Evolutionary conservation across 2,329 filamentous ascomycete genomes (phyloP).

Genomic region (Didymella keratinophila): DNA sequence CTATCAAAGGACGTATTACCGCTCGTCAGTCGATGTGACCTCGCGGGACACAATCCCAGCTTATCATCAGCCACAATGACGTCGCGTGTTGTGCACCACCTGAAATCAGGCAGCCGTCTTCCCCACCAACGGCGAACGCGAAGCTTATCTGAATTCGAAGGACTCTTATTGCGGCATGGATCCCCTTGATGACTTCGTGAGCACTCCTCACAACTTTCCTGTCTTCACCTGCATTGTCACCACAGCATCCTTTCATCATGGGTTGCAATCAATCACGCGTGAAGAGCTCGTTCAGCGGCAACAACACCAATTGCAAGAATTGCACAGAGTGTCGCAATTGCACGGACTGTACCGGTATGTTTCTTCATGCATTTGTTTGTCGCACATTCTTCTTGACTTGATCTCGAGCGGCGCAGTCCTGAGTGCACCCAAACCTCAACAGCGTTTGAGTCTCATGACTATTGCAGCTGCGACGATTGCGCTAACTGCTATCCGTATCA

Average conservation of each 20-base stretch:
- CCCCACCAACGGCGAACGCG: neutral
- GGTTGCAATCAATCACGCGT: conserved; percentile 5
- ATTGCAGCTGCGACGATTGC: neutral
- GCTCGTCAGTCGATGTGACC: neutral
- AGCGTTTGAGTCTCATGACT: neutral
- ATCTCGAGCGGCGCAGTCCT: no score
- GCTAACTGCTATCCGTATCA: neutral
- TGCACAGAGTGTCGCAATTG: conserved; percentile 8
- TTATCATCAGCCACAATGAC: conserved; percentile 15
- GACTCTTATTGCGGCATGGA: neutral
- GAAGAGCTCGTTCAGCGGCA: neutral
- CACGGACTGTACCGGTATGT: neutral
- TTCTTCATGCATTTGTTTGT: neutral
- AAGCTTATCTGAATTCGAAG: neutral
- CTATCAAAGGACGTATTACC: neutral
- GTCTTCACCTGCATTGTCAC: neutral
- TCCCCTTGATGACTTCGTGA: neutral
- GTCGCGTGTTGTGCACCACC: neutral
- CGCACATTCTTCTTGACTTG: neutral
- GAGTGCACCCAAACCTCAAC: neutral
- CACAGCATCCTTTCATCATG: neutral
- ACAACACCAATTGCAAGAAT: conserved; percentile 5
- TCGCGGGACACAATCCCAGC: neutral
- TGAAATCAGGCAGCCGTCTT: neutral
- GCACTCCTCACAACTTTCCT: no score